Conservation (phyloP, 179 eudicot species). For the Amaranthus tricolor region DNA sequence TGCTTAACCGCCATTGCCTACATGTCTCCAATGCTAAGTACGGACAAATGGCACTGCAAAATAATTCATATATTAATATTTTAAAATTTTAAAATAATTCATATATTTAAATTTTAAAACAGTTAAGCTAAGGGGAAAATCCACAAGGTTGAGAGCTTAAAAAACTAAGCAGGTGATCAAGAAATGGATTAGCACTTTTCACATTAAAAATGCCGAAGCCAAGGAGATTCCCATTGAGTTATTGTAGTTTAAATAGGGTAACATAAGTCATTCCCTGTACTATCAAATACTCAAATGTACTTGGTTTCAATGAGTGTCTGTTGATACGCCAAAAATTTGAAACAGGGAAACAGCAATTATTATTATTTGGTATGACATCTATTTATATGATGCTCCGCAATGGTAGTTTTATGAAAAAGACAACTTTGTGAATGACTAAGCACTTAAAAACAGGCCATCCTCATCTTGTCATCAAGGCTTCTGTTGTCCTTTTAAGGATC, state of each 20-base stretch:
- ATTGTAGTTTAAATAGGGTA: not conserved
- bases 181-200: not conserved
- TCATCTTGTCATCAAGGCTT: not conserved
- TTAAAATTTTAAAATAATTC: conserved; percentile 29
- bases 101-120: too few relatives aligned
- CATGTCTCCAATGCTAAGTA: conserved; percentile 98
- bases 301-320: not conserved
- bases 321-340: not conserved
- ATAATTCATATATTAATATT: conserved; percentile 14
- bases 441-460: not conserved
- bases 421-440: not conserved
- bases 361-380: not conserved
- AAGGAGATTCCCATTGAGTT: not conserved
- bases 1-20: conserved; percentile 98
- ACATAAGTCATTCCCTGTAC: not conserved
- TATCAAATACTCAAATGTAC: not conserved
- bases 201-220: not conserved
- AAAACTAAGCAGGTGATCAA: not conserved
- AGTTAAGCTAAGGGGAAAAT: too few relatives aligned
- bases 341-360: not conserved
- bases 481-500: not conserved
- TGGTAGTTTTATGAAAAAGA: not conserved
- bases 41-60: conserved; percentile 90
- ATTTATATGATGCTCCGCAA: not conserved
- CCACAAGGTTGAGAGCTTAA: not conserved